Conservation (phyloP, 2,329 filamentous ascomycete genomes). For the Botrytis pseudocinerea region DNA sequence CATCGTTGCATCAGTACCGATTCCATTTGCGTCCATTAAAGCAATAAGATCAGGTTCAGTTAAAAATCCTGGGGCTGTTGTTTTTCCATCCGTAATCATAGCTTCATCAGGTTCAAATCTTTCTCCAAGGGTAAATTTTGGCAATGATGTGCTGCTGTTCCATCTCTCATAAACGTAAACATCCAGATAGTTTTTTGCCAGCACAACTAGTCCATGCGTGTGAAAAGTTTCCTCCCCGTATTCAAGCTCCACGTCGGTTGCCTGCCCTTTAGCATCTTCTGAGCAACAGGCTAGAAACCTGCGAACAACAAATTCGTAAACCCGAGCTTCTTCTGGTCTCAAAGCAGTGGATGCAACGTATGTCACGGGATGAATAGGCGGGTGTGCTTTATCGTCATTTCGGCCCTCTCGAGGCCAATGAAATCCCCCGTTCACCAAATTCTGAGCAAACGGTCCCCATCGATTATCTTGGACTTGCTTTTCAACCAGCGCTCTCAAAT, state of each 20-base stretch:
- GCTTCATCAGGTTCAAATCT: slow-evolving; percentile 85
- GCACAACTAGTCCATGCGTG: slow-evolving; percentile 78
- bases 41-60: slow-evolving; percentile 95
- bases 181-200: slow-evolving; percentile 90
- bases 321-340: slow-evolving; percentile 66
- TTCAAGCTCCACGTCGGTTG: slow-evolving; percentile 78
- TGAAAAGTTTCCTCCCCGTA: slow-evolving; percentile 84
- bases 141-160: slow-evolving; percentile 83
- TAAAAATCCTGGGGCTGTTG: slow-evolving; percentile 77
- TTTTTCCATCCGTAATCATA: slow-evolving; percentile 88
- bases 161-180: slow-evolving; percentile 97
- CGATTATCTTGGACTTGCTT: slow-evolving; percentile 76
- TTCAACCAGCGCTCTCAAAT: slow-evolving; percentile 74
- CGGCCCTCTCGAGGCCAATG: slow-evolving; percentile 77
- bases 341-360: slow-evolving; percentile 66
- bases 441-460: slow-evolving; percentile 82
- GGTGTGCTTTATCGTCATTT: slow-evolving; percentile 95
- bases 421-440: slow-evolving; percentile 73
- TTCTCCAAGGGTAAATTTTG: slow-evolving; percentile 77
- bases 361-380: slow-evolving; percentile 94
- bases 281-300: slow-evolving; percentile 95
- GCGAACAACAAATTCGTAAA: slow-evolving; percentile 91
- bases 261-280: slow-evolving; percentile 86
- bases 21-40: slow-evolving; percentile 97
- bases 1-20: slow-evolving; percentile 98